Percentiles rank a stretch among this genome's conserved stretches.
phyloP scores from a whole-genome alignment of 768 basidiomycete genomes.

The Basidioascus undulatus region DNA sequence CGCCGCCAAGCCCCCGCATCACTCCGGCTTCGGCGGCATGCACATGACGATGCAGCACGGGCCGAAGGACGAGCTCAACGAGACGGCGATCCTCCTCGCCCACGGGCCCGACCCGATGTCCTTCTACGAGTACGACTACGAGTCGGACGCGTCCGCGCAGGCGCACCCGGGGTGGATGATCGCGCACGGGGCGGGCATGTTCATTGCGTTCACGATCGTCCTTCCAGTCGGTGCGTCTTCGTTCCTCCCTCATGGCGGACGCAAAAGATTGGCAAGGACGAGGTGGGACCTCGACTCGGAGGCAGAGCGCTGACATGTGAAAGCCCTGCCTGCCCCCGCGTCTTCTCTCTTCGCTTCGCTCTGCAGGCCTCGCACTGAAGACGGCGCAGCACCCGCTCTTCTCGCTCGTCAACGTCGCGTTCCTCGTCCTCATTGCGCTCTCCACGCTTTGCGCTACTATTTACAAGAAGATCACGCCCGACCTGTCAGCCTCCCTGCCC shows the following conservation, averaged over 20 bases:
- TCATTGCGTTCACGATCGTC: not conserved
- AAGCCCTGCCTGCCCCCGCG: not conserved
- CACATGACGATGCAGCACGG: conserved; percentile 3
- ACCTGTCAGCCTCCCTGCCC: conserved; percentile 39
- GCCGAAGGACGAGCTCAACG: conserved; percentile 29
- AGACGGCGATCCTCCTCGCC: conserved; percentile 38
- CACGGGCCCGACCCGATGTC: conserved; percentile 54
- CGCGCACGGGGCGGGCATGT: not conserved
- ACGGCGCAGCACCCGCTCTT: conserved; percentile 47
- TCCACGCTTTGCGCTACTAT: conserved; percentile 43
- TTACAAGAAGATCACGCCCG: conserved; percentile 55
- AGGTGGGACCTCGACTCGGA: conserved; percentile 21
- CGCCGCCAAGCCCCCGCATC: not conserved
- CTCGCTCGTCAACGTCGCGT: conserved; percentile 31
- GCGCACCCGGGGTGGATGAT: too few species aligned
- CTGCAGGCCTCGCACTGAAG: conserved; percentile 50
- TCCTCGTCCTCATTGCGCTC: conserved; percentile 35
- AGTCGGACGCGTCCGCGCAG: not conserved
- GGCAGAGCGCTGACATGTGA: not conserved
- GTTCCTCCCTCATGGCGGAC: too few species aligned
- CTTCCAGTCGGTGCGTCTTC: too few species aligned
- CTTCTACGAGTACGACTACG: conserved; percentile 61
- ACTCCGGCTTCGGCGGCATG: not conserved
- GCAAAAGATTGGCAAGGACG: too few species aligned
- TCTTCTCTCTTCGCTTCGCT: not conserved